phyloP scores from a whole-genome alignment of 2,329 filamentous ascomycete species.

The Colletotrichum tabaci region DNA sequence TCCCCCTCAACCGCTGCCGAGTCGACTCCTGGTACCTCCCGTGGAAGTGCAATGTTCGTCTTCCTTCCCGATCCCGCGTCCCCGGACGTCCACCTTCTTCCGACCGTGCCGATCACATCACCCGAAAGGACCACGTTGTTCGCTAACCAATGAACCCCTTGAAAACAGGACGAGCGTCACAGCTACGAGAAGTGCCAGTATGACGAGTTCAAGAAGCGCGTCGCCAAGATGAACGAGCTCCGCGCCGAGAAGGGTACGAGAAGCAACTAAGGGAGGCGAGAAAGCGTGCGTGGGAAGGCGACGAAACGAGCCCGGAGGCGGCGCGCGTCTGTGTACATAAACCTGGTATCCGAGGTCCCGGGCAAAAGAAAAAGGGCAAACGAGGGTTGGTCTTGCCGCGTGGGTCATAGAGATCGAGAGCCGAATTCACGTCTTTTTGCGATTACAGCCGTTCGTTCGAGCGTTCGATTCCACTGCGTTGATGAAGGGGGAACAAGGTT shows the following conservation, averaged over 20 bases:
- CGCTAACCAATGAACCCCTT: slow-evolving; percentile 30
- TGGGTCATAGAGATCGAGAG: slow-evolving; percentile 40
- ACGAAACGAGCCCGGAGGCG: slow-evolving; percentile 27
- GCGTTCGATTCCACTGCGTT: neutral
- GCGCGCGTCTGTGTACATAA: slow-evolving; percentile 40
- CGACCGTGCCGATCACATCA: neutral
- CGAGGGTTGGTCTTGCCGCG: slow-evolving; percentile 24
- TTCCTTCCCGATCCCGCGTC: neutral
- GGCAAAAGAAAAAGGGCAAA: slow-evolving; percentile 19
- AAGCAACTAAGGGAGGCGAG: slow-evolving; percentile 76
- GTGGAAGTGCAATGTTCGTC: slow-evolving; percentile 95
- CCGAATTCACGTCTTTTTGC: slow-evolving; percentile 41
- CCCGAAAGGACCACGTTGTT: slow-evolving; percentile 2
- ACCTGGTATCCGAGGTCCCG: slow-evolving; percentile 29
- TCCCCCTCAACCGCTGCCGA: slow-evolving; percentile 96
- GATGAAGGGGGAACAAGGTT: too few species aligned
- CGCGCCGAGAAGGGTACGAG: slow-evolving; percentile 86
- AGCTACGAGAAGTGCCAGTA: slow-evolving; percentile 99
- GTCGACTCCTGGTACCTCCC: slow-evolving; percentile 92
- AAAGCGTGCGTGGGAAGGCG: slow-evolving; percentile 40
- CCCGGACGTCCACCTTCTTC: neutral
- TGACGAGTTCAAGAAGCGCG: slow-evolving; percentile 97
- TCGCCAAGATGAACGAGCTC: slow-evolving; percentile 98
- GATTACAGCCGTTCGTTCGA: slow-evolving; percentile 4
- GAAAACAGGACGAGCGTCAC: slow-evolving; percentile 88